Conservation (phyloP, 1,284 basidiomycete genomes). For the Irpex lacteus region DNA sequence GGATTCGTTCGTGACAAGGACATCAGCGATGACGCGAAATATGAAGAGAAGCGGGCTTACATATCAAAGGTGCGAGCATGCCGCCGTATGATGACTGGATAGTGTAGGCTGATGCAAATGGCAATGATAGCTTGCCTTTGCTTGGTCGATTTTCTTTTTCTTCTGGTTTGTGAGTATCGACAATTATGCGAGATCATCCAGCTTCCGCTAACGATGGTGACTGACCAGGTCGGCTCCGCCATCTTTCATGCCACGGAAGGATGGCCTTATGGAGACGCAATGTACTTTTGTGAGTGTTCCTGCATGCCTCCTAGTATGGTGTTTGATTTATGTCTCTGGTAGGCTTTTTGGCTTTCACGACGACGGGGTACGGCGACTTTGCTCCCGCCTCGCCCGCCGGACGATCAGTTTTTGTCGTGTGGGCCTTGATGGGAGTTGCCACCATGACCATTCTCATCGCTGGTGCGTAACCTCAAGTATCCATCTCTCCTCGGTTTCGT, state of each 20-base stretch:
- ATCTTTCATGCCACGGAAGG: slow-evolving; percentile 54
- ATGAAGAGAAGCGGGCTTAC: slow-evolving; percentile 47
- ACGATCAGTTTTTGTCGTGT: slow-evolving; percentile 75
- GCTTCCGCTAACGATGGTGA: not conserved
- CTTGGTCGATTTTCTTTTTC: slow-evolving; percentile 47
- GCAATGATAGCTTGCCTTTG: slow-evolving; percentile 34
- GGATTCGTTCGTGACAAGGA: slow-evolving; percentile 21
- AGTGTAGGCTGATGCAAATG: not conserved
- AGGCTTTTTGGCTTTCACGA: slow-evolving; percentile 57
- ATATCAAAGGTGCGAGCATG: slow-evolving; percentile 40
- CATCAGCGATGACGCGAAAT: slow-evolving; percentile 21
- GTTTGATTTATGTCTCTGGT: slow-evolving; percentile 15
- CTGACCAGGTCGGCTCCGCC: slow-evolving; percentile 45
- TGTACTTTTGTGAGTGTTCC: slow-evolving; percentile 68
- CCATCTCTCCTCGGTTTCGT: not conserved
- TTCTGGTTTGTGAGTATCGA: slow-evolving; percentile 51
- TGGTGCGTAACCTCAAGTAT: slow-evolving; percentile 36
- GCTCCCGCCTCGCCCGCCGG: slow-evolving; percentile 63
- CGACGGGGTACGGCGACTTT: slow-evolving; percentile 72
- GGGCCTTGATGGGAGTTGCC: slow-evolving; percentile 76
- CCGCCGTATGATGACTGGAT: not conserved
- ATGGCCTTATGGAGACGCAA: slow-evolving; percentile 48
- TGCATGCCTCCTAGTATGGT: not conserved
- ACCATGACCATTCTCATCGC: slow-evolving; percentile 74
- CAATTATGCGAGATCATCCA: no score